Conservation (phyloP, 139 green algal genomes). For the Choricystis sp. region DNA sequence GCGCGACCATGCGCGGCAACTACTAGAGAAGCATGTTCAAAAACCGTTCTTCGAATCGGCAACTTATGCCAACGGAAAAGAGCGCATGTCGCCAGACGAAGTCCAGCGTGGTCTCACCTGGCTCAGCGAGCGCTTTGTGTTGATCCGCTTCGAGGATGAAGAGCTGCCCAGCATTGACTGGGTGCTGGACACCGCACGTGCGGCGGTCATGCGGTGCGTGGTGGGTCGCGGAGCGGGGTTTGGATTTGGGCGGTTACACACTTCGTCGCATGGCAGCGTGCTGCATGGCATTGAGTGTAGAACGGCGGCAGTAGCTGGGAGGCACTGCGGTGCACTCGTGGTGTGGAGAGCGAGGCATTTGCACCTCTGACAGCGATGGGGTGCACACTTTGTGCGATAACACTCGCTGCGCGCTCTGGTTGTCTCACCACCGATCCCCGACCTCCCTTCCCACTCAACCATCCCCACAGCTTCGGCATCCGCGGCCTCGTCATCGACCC, state of each 20-base stretch:
- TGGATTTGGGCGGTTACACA: neutral
- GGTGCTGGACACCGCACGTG: constrained; percentile 63
- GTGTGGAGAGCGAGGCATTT: no score
- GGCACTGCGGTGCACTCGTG: no score
- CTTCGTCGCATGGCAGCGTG: no score
- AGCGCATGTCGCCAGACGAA: constrained; percentile 35
- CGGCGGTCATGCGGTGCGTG: constrained; percentile 44
- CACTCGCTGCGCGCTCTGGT: no score
- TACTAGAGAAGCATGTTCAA: constrained; percentile 74
- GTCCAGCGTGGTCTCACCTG: constrained; percentile 49
- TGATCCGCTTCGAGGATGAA: constrained; percentile 68
- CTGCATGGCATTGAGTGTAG: no score
- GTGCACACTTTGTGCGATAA: no score
- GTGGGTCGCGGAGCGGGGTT: no score
- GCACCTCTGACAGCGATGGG: no score
- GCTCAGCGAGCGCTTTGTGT: constrained; percentile 65
- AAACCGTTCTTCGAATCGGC: constrained; percentile 51
- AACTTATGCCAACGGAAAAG: constrained; percentile 16
- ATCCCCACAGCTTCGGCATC: constrained; percentile 79
- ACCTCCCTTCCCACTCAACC: no score
- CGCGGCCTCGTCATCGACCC: constrained; percentile 91
- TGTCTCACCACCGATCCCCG: no score
- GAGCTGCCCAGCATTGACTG: constrained; percentile 76
- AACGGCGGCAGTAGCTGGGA: no score
- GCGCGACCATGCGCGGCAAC: constrained; percentile 59